phyloP scores from a whole-genome alignment of 768 basidiomycete genomes.

The Lactarius trivialis region DNA sequence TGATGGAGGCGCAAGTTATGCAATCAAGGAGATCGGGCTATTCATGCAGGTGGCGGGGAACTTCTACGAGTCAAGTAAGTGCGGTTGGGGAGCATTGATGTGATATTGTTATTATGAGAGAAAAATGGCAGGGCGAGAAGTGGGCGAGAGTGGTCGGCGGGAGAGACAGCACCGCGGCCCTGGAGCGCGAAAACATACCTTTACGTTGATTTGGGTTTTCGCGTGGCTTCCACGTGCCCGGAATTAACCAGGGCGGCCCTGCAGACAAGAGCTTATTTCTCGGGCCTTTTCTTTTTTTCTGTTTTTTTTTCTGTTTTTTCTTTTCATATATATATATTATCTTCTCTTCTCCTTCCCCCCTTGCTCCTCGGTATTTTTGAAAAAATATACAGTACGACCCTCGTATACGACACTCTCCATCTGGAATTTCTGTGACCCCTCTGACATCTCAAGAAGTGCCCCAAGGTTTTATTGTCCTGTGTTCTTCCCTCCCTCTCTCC shows the following conservation, averaged over 20 bases:
- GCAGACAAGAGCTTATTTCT: neutral
- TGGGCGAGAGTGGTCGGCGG: neutral
- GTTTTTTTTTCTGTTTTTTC: neutral
- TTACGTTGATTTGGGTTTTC: neutral
- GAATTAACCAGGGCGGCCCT: neutral
- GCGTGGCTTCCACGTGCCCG: constrained; percentile 8
- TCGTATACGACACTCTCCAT: neutral
- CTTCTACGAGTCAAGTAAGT: neutral
- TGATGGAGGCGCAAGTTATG: neutral
- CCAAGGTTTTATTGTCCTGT: neutral
- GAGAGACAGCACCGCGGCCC: neutral
- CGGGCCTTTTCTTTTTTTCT: neutral
- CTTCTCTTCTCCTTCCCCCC: neutral
- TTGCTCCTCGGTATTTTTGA: constrained; percentile 8
- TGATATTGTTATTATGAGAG: neutral
- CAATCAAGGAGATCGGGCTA: neutral
- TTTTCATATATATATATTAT: neutral
- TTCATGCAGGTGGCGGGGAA: neutral
- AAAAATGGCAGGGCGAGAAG: neutral
- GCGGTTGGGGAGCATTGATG: neutral
- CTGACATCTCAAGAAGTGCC: neutral
- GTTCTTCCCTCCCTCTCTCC: neutral
- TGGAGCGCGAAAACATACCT: neutral
- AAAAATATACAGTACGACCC: no score
- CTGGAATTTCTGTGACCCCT: neutral